Base-by-base conservation (phyloP, 768 basidiomycete genomes). In the Lactarius trivialis region DNA sequence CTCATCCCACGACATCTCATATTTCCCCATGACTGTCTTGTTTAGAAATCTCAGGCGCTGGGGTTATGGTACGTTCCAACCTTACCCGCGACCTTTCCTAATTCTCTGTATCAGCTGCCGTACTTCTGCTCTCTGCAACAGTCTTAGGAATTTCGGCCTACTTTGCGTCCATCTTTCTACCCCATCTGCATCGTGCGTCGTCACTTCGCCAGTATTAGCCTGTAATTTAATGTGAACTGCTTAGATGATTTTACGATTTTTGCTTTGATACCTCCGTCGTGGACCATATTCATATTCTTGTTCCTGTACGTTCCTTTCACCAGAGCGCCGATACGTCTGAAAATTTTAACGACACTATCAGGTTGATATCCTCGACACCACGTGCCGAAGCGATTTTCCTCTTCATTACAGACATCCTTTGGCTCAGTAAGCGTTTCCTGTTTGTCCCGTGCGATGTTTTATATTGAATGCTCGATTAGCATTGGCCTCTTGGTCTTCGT, bases 201-300 rank as follows among this genome's bases (percentile, higher is more conserved):
- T 37, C 33, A 12, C n/a, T 48, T 50, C 5, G 39, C 19, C 48
- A 6, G 33, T 9, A 26, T 49, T 24, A 19, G 51, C 37, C 5
- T 15, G 11, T 26, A 7, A n/a, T 51, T 24, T 39, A 62, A n/a
- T 21, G 32, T 48, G 21, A 7, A 17, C 37, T 24, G n/a, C 33
- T 52, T 15, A 67, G 67, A 66, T 60, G 67, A 67, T 53, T 66
- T 50, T 30, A n/a, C 65, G 33, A 66, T 67, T 37, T 67, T 24
- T 60, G 7, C 67, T 2, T 50, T 67, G 34, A 19, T 67, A 37
- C 65, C 64, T 6, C 65, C 67, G 2, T 63, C 67, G 11, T 66
- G 60, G 60, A 66, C 67, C 15, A 60, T 67, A 59, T 60, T 67
- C 48, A 60, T 67, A n/a, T 32, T 67, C 48, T 12, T n/a, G 4